Conservation (phyloP, 2,329 filamentous ascomycete species). For the Ophiostoma perfectum region DNA sequence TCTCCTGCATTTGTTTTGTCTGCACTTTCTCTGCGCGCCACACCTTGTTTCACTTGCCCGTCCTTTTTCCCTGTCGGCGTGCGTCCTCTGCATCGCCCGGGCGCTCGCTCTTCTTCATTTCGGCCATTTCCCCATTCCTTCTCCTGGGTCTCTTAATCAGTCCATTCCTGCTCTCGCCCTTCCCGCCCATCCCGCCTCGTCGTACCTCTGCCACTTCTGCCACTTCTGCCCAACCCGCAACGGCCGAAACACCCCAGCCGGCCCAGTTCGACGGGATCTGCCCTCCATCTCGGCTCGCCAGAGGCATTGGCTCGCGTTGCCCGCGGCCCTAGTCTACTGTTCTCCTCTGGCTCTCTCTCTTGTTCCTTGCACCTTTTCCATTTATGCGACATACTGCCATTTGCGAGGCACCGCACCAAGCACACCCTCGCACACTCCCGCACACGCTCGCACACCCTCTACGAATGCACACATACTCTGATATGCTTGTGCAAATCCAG, state of each 20-base stretch:
- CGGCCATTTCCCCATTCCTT: background rate
- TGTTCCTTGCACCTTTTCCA: too few species aligned
- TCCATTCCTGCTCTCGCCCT: background rate
- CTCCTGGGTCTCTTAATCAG: background rate
- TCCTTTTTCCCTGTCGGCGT: background rate
- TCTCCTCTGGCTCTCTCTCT: too few species aligned
- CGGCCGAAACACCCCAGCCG: constrained; percentile 19
- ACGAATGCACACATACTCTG: too few species aligned
- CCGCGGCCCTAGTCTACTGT: too few species aligned
- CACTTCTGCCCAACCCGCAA: background rate
- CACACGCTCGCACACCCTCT: too few species aligned
- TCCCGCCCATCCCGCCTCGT: background rate
- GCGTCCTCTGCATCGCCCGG: background rate
- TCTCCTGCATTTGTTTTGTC: background rate
- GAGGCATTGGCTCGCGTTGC: background rate
- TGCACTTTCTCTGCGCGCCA: background rate
- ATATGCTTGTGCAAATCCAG: background rate
- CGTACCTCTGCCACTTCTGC: background rate
- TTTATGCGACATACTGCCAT: too few species aligned
- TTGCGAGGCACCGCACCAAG: too few species aligned
- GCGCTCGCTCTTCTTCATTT: background rate
- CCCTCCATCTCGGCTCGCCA: constrained; percentile 18
- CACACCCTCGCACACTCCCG: too few species aligned
- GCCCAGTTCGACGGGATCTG: constrained; percentile 20
- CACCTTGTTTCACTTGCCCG: constrained; percentile 4